Percentiles rank a stretch among this genome's conserved stretches.
Evolutionary conservation across 805 yeast species (phyloP).

Genomic region (Yamadazyma akitaensis): DNA sequence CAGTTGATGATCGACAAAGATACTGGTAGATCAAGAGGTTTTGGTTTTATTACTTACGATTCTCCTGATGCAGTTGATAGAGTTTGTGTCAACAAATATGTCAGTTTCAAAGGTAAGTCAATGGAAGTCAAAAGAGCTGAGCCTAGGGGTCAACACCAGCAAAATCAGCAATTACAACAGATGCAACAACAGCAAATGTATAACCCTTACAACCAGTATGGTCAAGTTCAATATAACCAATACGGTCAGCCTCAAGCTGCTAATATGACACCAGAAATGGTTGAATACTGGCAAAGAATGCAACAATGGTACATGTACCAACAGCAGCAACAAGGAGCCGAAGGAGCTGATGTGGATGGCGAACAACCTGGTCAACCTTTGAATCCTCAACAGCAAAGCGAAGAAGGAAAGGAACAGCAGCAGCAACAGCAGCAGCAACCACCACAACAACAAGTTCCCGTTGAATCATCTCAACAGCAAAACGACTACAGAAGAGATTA

Average conservation of each 20-base stretch:
- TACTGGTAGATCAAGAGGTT: constrained; percentile 95
- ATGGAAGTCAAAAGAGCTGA: constrained; percentile 85
- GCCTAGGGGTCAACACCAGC: constrained; percentile 68
- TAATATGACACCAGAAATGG: constrained; percentile 49
- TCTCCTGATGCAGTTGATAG: constrained; percentile 91
- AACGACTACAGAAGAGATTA: constrained; percentile 5
- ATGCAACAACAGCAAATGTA: constrained; percentile 22
- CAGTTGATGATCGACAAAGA: constrained; percentile 97
- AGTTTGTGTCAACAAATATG: constrained; percentile 76
- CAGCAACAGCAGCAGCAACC: constrained; percentile 18
- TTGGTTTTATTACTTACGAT: constrained; percentile 94
- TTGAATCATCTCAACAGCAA: not conserved
- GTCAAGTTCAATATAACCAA: constrained; percentile 24
- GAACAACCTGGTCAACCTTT: constrained; percentile 38
- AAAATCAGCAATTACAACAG: constrained; percentile 32
- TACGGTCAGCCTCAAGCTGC: constrained; percentile 16
- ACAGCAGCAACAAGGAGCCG: constrained; percentile 39
- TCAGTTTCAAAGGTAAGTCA: constrained; percentile 79
- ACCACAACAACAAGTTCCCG: not conserved
- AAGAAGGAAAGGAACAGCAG: constrained; percentile 21
- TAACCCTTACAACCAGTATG: constrained; percentile 21
- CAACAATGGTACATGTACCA: constrained; percentile 65
- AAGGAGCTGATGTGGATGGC: constrained; percentile 18
- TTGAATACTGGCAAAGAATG: constrained; percentile 64
- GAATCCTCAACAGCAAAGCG: constrained; percentile 40